Base-by-base conservation (phyloP, 495 filamentous ascomycete genomes). In the Penicillium robsamsonii region DNA sequence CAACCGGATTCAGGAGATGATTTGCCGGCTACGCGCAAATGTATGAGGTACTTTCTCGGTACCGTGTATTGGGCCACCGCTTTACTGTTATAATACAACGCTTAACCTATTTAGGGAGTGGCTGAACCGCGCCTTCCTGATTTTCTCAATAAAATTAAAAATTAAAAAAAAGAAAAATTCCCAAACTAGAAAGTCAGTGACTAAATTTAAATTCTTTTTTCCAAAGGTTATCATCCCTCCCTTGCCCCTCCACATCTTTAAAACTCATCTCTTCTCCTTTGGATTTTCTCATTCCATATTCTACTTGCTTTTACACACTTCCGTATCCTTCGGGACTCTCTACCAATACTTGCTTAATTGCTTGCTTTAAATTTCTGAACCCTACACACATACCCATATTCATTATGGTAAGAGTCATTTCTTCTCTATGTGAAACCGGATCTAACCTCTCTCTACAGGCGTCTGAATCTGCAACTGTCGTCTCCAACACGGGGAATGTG, bases 401-500 rank as follows among this genome's bases (percentile, higher is more conserved):
- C 75, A 75, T 72, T 65, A 76, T 76, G 72, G 74, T 76, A 70
- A 46, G 73, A 20, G 17, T 31, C 41, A 29, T 20, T 65, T 46
- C 10, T 51, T 24, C 6, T 27, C 25, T 60, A 6, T 27, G 12
- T 29, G 24, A 18, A 45, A 15, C 42, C 4, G 20, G 31, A 9
- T 43, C 40, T 37, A 33, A 48, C 47, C 55, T 20, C 24, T 58
- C 58, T 33, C 25, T 50, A 56, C 63, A 80, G 81, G 75, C 77
- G 65, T 73, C 73, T 59, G 66, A 65, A 54, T 29, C 52, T 69
- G 72, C 82, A 72, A 82, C 82, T 58, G 77, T 71, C 72, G 69
- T 87, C 75, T 87, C 84, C 75, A 86, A 87, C 71, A 84, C 84
- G 73, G 83, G 81, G 77, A 87, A 87, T 77, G 81, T 84, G 71